These are phyloP conservation scores for Trichoderma sp. DNA, from an alignment of 2,329 filamentous ascomycete genomes.

Conservation along the genomic window DNA sequence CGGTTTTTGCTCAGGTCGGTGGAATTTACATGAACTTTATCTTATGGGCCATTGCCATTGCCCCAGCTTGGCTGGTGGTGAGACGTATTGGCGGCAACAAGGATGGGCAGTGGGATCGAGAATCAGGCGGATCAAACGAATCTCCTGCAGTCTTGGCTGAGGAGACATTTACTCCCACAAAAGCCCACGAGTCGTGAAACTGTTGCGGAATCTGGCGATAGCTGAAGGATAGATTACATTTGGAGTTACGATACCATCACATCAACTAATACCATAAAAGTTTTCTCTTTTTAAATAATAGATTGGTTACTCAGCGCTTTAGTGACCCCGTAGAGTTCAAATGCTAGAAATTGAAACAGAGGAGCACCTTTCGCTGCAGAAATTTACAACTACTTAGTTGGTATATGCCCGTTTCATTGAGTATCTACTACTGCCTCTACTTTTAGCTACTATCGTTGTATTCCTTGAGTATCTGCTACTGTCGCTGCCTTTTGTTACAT, in stretches of 20 bases:
- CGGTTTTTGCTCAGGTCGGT: slow-evolving; percentile 64
- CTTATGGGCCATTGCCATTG: slow-evolving; percentile 64
- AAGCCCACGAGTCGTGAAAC: slow-evolving; percentile 1
- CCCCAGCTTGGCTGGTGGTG: slow-evolving; percentile 68
- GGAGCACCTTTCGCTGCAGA: neutral
- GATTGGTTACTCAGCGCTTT: neutral
- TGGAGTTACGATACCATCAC: neutral
- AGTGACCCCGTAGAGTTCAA: neutral
- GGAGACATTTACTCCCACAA: neutral
- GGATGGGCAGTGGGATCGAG: slow-evolving; percentile 4
- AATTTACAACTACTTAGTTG: neutral
- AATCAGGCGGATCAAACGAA: slow-evolving; percentile 1
- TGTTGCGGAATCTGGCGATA: neutral
- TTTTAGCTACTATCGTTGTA: too few relatives aligned
- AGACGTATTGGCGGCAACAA: slow-evolving; percentile 40
- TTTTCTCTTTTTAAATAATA: neutral
- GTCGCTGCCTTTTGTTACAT: too few relatives aligned
- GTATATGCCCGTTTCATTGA: neutral
- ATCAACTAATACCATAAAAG: neutral
- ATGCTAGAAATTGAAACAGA: neutral
- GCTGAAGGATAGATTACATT: neutral
- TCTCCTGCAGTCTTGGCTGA: neutral
- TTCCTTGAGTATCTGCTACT: too few relatives aligned
- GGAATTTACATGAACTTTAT: slow-evolving; percentile 71
- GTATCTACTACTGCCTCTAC: neutral